Base-by-base conservation (phyloP, 805 yeast genomes). In the Novakomyces olei region DNA sequence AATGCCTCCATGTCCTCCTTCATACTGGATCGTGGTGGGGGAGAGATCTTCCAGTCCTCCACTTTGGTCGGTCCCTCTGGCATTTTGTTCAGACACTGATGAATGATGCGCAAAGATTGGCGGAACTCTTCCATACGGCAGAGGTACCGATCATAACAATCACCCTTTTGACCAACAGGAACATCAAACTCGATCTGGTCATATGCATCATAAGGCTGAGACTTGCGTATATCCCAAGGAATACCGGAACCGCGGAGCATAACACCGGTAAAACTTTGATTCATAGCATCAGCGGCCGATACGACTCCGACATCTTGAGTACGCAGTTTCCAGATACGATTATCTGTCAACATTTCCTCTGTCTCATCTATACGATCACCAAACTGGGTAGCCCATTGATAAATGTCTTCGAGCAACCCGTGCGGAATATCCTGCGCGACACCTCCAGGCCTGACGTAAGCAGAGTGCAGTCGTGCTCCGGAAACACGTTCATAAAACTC, bases 381-480 rank as follows among this genome's bases (percentile, higher is more conserved):
- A 44, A 79, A 79, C 60, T 79, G 92, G 16, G 92, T 79, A 36
- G 92, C 91, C 92, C 92, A 79, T 85, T 78, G 78, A 56, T 76
- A 79, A 42, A 79, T 79, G 51, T 79, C 92, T 54, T 79, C 92
- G 45, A 79, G 65, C 48, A 79, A 53, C 33, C 92, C 92, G 26
- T 68, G 72, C 17, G 92, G 92, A 38, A 79, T 55, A 57, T 79
- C 92, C 56, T 75, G 91, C 15, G 85, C 59, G 14, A 79, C 92
- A 48, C 92, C 92, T 47, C 92, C 92, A 35, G 92, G 92, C 59
- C 92, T 68, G 39, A 76, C 72, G 45, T 79, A 79, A 26, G 91
- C 91, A 18, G 81, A 63, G 55, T 79, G 92, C 54, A 79, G 63
- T 58, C 92, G 69, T 14, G 92, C 92, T 40, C 92, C 92, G 25